A percentile compares a stretch with the other conserved stretches of the same genome.
phyloP scores from a whole-genome alignment of 1,284 basidiomycete genomes.

The Hortiboletus rubellus region DNA sequence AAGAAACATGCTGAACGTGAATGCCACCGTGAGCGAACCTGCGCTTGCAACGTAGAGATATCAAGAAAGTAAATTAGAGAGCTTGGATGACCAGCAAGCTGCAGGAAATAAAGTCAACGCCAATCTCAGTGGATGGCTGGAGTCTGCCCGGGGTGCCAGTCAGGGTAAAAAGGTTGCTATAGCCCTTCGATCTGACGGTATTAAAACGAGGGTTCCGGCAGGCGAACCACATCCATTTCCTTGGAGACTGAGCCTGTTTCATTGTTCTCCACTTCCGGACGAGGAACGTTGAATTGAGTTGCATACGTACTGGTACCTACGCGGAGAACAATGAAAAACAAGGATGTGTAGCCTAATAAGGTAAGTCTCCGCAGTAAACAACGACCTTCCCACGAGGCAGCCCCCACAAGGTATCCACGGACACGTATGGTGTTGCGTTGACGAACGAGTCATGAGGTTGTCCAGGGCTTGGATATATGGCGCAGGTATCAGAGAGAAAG shows the following conservation, averaged over 20 bases:
- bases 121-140: neutral
- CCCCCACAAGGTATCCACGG: slow-evolving; percentile 9
- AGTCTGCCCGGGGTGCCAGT: neutral
- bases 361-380: slow-evolving; percentile 18
- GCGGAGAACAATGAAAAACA: slow-evolving; percentile 28
- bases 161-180: neutral
- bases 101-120: neutral
- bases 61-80: slow-evolving; percentile 1
- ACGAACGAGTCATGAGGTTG: neutral
- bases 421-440: slow-evolving; percentile 8
- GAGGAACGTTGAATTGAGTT: slow-evolving; percentile 1
- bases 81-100: slow-evolving; percentile 33
- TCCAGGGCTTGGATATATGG: slow-evolving; percentile 28
- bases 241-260: slow-evolving; percentile 20
- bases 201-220: slow-evolving; percentile 4
- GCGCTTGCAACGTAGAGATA: slow-evolving; percentile 21
- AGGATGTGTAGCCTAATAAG: slow-evolving; percentile 16
- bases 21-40: slow-evolving; percentile 23
- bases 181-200: neutral
- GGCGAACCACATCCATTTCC: slow-evolving; percentile 17
- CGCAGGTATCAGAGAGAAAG: slow-evolving; percentile 23
- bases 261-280: slow-evolving; percentile 27
- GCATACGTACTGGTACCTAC: slow-evolving; percentile 4
- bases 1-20: slow-evolving; percentile 37
- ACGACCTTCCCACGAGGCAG: neutral